Evolutionary conservation across 129 eudicot genomes (phyloP), one percentile per base, ranked within the genome.

Genomic region (Logfia minima): DNA sequence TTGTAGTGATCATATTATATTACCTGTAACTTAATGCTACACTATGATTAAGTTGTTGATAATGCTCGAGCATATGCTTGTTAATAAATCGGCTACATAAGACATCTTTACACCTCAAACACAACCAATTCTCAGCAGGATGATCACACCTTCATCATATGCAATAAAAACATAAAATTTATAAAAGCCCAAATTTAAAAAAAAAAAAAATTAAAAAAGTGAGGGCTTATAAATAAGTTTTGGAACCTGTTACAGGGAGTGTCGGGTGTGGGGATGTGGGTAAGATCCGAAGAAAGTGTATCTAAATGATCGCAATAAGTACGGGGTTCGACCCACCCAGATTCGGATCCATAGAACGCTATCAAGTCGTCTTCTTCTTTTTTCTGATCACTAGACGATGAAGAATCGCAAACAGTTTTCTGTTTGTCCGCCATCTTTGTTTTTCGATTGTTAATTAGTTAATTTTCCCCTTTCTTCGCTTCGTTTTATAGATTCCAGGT

Each of bases 301-400:
- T 17, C 74, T 18, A 93, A 75, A 75, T 91, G 98, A 63, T 94
- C 98, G 83, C 98, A 94, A 79, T 84, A 89, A 11, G 90, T 94
- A 53, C 91, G 86, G 78, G 96, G 96, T 81, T 91, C 97, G 45
- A 94, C 98, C 98, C 97, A 94, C 34, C 98, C 97, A 72, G 98
- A 84, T 71, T 74, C 86, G 55, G 83, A 82, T 34, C 79, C 85
- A 35, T 70, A 78, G 18, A 85, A 32, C 8, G 71, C 79, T 58
- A 76, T 24, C 68, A 74, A 18, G 58, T 84, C 89, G 21, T 84
- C 96, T 10, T 84, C 87, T 58, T 76, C 86, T 0, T 45, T 66
- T 22, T 56, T 77, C 66, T 81, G 80, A 75, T 66, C 66, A 59
- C 56, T 68, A 23, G 93, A 90, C 19, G 89, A 85, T 10, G 90